Conservation (phyloP, 257 asterid species). For the Cruciata laevipes region DNA sequence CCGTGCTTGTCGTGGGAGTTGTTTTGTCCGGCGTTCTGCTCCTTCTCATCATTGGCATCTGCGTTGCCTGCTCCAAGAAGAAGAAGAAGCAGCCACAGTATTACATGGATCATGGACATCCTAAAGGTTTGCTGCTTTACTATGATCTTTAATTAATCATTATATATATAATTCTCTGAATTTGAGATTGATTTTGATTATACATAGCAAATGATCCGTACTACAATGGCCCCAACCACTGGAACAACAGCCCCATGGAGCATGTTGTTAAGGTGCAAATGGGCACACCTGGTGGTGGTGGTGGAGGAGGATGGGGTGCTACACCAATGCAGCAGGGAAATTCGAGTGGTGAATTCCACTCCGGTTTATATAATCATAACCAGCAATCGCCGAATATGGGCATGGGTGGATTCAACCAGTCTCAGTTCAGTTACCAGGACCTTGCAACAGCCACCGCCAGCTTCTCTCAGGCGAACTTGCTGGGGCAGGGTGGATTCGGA, state of each 20-base stretch:
- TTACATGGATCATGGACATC: slow-evolving; percentile 22
- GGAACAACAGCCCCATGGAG: slow-evolving; percentile 22
- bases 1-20: slow-evolving; percentile 21
- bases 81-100: slow-evolving; percentile 28
- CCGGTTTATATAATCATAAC: slow-evolving; percentile 28
- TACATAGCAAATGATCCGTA: slow-evolving; percentile 18
- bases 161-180: background rate
- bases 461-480: slow-evolving; percentile 54
- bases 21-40: slow-evolving; percentile 20
- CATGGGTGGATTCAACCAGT: slow-evolving; percentile 36
- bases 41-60: slow-evolving; percentile 20
- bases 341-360: slow-evolving; percentile 36
- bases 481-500: slow-evolving; percentile 95
- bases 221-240: slow-evolving; percentile 17
- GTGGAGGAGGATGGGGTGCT: slow-evolving; percentile 26
- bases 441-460: slow-evolving; percentile 57
- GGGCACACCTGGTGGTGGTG: slow-evolving; percentile 17
- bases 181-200: background rate
- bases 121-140: slow-evolving; percentile 19
- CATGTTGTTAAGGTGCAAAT: slow-evolving; percentile 25
- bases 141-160: too few relatives aligned
- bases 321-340: slow-evolving; percentile 13
- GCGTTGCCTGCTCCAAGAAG: slow-evolving; percentile 27
- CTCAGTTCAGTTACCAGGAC: slow-evolving; percentile 61
- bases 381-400: slow-evolving; percentile 28